A percentile compares a stretch with the other conserved stretches of the same genome.
These are phyloP conservation scores for Alectoria sarmentosa DNA, from an alignment of 495 filamentous ascomycete species.

Conservation along the genomic window DNA sequence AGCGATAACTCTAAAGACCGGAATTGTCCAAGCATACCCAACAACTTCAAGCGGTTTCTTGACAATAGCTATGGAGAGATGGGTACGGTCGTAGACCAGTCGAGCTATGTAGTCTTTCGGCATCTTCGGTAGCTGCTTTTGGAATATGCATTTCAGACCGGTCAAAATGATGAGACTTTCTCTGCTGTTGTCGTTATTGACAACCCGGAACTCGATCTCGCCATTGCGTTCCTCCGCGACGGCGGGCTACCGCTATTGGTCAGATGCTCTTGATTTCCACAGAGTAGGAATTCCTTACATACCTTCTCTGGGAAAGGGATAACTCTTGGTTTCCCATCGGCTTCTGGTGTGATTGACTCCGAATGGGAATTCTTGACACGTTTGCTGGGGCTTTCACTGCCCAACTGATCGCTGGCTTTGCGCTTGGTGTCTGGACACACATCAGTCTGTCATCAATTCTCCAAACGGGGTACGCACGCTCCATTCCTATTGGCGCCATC, in stretches of 20 bases:
- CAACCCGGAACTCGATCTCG: constrained; percentile 94
- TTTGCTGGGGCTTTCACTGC: constrained; percentile 49
- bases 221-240: constrained; percentile 91
- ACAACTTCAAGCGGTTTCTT: constrained; percentile 95
- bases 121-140: constrained; percentile 98
- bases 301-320: constrained; percentile 86
- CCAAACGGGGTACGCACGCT: constrained; percentile 14
- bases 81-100: constrained; percentile 93
- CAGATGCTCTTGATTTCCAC: constrained; percentile 10
- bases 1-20: constrained; percentile 21
- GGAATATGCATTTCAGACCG: constrained; percentile 95
- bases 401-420: constrained; percentile 67
- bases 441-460: constrained; percentile 15
- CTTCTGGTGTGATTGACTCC: constrained; percentile 47
- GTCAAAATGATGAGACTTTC: constrained; percentile 93
- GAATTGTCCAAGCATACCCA: constrained; percentile 42
- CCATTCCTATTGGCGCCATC: constrained; percentile 28
- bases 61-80: constrained; percentile 93
- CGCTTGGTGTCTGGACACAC: constrained; percentile 56
- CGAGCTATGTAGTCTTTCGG: constrained; percentile 98
- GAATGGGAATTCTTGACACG: constrained; percentile 47
- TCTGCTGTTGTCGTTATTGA: constrained; percentile 87
- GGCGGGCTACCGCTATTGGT: constrained; percentile 52
- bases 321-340: constrained; percentile 46
- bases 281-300: constrained; percentile 19